Evolutionary conservation across 2,329 filamentous ascomycete genomes (phyloP).

Genomic region (Lasiodiplodia theobromae): DNA sequence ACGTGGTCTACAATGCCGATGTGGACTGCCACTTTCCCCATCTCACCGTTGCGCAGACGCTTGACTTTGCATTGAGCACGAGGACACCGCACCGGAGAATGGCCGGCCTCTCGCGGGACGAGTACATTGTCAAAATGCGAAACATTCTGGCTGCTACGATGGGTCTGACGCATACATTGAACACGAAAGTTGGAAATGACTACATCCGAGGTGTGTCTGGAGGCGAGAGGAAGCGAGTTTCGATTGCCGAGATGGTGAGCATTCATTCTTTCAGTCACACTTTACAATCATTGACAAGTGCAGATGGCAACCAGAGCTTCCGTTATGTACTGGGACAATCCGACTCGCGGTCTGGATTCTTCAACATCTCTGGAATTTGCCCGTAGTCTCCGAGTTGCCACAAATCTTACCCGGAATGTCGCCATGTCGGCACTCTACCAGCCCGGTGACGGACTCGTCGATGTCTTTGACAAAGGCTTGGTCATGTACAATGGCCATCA

Average conservation of each 20-base stretch:
- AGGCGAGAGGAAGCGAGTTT: conserved; percentile 81
- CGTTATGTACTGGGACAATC: conserved; percentile 79
- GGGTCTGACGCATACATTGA: conserved; percentile 74
- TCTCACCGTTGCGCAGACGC: conserved; percentile 78
- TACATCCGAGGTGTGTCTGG: conserved; percentile 77
- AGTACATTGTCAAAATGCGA: conserved; percentile 68
- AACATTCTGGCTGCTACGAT: conserved; percentile 80
- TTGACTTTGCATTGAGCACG: conserved; percentile 77
- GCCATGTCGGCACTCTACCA: conserved; percentile 78
- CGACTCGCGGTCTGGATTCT: conserved; percentile 74
- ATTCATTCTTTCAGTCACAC: not conserved
- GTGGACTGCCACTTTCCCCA: conserved; percentile 83
- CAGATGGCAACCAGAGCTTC: conserved; percentile 66
- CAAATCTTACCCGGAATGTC: conserved; percentile 70
- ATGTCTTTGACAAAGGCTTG: conserved; percentile 73
- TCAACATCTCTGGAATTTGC: conserved; percentile 79
- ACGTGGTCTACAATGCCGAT: conserved; percentile 86
- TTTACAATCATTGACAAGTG: not conserved
- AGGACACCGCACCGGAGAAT: conserved; percentile 69
- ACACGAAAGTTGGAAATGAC: conserved; percentile 78
- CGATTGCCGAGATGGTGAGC: conserved; percentile 73
- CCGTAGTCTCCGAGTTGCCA: conserved; percentile 71
- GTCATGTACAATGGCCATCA: conserved; percentile 73
- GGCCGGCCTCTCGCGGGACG: conserved; percentile 60
- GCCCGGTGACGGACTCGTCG: conserved; percentile 71